Percentiles rank a stretch among this genome's conserved stretches.
Evolutionary conservation across 176 grass and related monocot species (phyloP).

Genomic region (Oryza coarctata): DNA sequence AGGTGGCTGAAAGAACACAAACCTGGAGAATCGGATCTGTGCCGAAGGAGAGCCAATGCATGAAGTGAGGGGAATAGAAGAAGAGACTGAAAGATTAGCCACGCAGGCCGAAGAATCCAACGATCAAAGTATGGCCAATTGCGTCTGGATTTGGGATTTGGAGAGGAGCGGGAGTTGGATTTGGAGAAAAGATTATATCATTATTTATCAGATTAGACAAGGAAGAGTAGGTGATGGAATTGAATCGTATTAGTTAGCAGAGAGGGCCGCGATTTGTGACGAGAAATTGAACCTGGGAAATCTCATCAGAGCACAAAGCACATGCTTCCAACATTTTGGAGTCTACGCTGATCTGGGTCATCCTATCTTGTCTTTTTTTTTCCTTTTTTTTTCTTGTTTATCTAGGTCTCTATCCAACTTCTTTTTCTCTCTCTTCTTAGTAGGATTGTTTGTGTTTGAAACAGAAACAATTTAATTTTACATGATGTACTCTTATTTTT

Average conservation of each 20-base stretch:
- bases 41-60: neutral
- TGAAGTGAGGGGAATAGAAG: neutral
- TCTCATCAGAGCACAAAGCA: neutral
- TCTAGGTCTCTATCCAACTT: neutral
- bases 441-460: too few relatives aligned
- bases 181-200: neutral
- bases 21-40: neutral
- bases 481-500: too few relatives aligned
- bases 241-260: neutral
- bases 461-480: too few relatives aligned
- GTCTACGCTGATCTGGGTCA: neutral
- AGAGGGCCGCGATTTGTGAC: neutral
- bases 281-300: neutral
- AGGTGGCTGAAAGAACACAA: neutral
- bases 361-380: neutral
- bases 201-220: neutral
- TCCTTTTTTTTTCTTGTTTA: neutral
- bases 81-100: neutral
- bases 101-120: neutral
- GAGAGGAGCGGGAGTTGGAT: neutral
- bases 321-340: constrained; percentile 12
- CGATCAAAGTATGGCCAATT: neutral
- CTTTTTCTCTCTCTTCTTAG: neutral
- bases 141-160: neutral
- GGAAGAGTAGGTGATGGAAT: constrained; percentile 6